These are phyloP conservation scores for Gossypium trilobum DNA, from an alignment of 441 rosid species.

Conservation along the genomic window DNA sequence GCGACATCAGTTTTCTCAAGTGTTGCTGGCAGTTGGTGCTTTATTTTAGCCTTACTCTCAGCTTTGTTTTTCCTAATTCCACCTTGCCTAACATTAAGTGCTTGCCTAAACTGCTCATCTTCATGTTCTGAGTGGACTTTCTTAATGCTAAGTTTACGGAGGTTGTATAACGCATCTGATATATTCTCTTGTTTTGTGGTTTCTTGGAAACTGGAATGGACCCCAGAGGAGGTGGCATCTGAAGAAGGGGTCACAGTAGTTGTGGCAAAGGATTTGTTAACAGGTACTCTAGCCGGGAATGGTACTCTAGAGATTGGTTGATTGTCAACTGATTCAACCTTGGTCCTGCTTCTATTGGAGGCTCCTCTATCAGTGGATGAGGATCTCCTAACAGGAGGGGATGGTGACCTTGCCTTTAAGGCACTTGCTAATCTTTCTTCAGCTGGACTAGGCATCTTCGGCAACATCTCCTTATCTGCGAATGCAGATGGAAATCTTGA, in stretches of 20 bases:
- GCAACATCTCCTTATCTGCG: conserved; percentile 46
- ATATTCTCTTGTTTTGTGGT: conserved; percentile 32
- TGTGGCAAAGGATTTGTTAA: conserved; percentile 45
- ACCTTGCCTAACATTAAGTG: conserved; percentile 69
- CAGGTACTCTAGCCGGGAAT: conserved; percentile 80
- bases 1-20: conserved; percentile 48
- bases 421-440: conserved; percentile 45
- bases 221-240: conserved; percentile 33
- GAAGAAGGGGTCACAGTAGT: conserved; percentile 34
- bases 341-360: conserved; percentile 42
- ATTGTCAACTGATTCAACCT: conserved; percentile 44
- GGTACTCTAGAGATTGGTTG: conserved; percentile 53
- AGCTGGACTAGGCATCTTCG: conserved; percentile 34
- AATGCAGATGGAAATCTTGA: conserved; percentile 58
- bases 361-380: conserved; percentile 78
- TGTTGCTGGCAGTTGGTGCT: conserved; percentile 50
- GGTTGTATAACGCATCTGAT: conserved; percentile 37
- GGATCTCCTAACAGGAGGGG: conserved; percentile 71
- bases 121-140: conserved; percentile 53
- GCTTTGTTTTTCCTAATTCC: conserved; percentile 57
- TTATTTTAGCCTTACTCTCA: conserved; percentile 53
- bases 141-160: conserved; percentile 46
- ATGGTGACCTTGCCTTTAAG: conserved; percentile 49
- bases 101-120: conserved; percentile 71
- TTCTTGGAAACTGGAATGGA: conserved; percentile 22